Evolutionary conservation across 495 filamentous ascomycete genomes (phyloP), one percentile per base, ranked within the genome.

Genomic region (Neurospora sp.): DNA sequence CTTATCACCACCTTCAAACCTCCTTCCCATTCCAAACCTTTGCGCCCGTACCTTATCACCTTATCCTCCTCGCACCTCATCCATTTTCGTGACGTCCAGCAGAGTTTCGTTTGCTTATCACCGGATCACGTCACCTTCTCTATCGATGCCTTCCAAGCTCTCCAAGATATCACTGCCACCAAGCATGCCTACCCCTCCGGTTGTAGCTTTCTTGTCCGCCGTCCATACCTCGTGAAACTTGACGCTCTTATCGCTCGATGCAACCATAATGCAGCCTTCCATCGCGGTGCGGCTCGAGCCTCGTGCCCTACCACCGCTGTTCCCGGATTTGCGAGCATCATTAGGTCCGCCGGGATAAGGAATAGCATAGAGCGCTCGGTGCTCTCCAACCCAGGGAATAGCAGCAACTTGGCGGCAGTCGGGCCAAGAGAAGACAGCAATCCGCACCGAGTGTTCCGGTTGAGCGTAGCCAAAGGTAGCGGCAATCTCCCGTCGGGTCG

Each of bases 141-240:
- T 91, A 77, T 97, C 93, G 77, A 96, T 92, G 9, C 93, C 94
- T 80, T 96, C 92, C 62, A 95, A 81, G 16, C 88, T 86, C 80
- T 98, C 94, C 16, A 99, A 86, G 75, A 99, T 97, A 78, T 91
- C 90, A 79, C 94, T 97, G 5, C 94, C 92, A 31, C 92, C 94
- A 42, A 97, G 84, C 69, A 93, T 83, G 8, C 95, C 94, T 48
- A 83, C 85, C 12, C 86, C 86, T 23, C 85, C 84, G 5, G 86
- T 81, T 4, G 85, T 86, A 5, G 83, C 83, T 80, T 88, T 91
- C 75, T 84, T 86, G 12, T 87, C 84, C 16, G 90, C 89, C 16
- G 85, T 86, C 96, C 94, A 98, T 12, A 99, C 89, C 81, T 98
- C 94, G 80, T 99, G 95, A 76, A 98, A 99, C 81, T 96, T 94